Percentiles rank a stretch among this genome's conserved stretches.
Evolutionary conservation across 352 stramenopile species (phyloP).

Genomic region (Globisporangium nagaii): DNA sequence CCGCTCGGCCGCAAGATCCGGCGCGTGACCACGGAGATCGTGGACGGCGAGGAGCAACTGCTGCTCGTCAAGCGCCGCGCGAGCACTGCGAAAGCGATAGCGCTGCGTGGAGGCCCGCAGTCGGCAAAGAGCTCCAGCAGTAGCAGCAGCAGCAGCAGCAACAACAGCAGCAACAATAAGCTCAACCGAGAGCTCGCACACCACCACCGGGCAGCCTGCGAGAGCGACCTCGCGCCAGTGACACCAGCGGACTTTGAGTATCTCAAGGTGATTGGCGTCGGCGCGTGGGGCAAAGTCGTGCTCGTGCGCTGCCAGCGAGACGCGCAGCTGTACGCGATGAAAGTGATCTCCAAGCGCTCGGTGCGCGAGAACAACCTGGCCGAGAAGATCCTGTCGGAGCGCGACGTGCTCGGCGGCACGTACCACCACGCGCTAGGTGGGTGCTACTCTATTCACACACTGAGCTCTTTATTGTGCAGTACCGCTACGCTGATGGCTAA

Average conservation of each 20-base stretch:
- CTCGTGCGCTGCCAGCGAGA: conserved; percentile 58
- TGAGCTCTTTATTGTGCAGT: too few species aligned
- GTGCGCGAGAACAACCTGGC: conserved; percentile 49
- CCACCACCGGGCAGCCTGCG: background rate
- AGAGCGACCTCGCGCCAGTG: conserved; percentile 9
- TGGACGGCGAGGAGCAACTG: conserved; percentile 49
- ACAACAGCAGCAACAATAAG: background rate
- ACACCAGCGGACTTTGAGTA: conserved; percentile 73
- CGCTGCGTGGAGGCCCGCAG: conserved; percentile 38
- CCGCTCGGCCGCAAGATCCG: conserved; percentile 46
- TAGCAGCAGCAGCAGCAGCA: background rate
- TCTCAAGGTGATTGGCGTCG: conserved; percentile 87
- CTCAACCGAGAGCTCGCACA: background rate
- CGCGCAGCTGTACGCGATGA: conserved; percentile 72
- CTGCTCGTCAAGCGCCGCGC: conserved; percentile 52
- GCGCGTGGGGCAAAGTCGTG: conserved; percentile 82
- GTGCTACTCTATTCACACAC: background rate
- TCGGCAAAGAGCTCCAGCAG: too few species aligned
- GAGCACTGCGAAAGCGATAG: conserved; percentile 72
- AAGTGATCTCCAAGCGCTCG: conserved; percentile 54
- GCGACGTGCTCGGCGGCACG: conserved; percentile 70
- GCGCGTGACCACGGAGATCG: conserved; percentile 37
- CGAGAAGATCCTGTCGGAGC: conserved; percentile 62
- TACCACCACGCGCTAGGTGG: conserved; percentile 56
- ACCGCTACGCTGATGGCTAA: background rate